These are phyloP conservation scores for Cladosporium halotolerans DNA, from an alignment of 2,329 filamentous ascomycete genomes.

Conservation along the genomic window DNA sequence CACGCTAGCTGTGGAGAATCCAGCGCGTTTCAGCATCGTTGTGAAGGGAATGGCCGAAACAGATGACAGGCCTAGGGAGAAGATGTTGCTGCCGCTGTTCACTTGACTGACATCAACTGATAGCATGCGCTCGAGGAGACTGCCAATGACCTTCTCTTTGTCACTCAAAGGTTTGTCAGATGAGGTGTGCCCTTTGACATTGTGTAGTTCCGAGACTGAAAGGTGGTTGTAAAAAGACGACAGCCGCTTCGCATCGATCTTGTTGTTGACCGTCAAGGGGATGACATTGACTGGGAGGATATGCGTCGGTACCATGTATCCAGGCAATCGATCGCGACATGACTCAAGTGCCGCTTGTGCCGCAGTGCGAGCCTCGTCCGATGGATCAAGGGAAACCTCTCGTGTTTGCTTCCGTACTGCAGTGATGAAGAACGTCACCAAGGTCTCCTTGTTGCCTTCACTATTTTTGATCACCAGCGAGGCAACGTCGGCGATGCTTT, in stretches of 20 bases:
- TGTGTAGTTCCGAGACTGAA: slow-evolving; percentile 55
- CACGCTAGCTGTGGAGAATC: slow-evolving; percentile 56
- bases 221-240: slow-evolving; percentile 59
- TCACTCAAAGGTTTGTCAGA: slow-evolving; percentile 25
- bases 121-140: slow-evolving; percentile 50
- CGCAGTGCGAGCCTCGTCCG: slow-evolving; percentile 20
- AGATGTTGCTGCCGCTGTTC: slow-evolving; percentile 59
- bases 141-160: slow-evolving; percentile 39
- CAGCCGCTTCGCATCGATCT: slow-evolving; percentile 69
- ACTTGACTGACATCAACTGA: slow-evolving; percentile 41
- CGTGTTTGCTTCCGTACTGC: slow-evolving; percentile 1
- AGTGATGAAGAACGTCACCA: slow-evolving; percentile 65
- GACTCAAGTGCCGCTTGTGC: slow-evolving; percentile 35
- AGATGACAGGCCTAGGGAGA: slow-evolving; percentile 82
- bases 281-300: slow-evolving; percentile 65
- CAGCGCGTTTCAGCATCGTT: slow-evolving; percentile 55
- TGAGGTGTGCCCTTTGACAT: slow-evolving; percentile 38
- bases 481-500: slow-evolving; percentile 59
- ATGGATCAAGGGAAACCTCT: slow-evolving; percentile 30
- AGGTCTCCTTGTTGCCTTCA: slow-evolving; percentile 69
- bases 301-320: slow-evolving; percentile 88
- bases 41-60: slow-evolving; percentile 73
- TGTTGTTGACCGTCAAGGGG: slow-evolving; percentile 83
- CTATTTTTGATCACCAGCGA: slow-evolving; percentile 68
- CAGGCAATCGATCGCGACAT: slow-evolving; percentile 65